Evolutionary conservation across 139 green algal genomes (phyloP).

Genomic region (Picochlorum sp.): DNA sequence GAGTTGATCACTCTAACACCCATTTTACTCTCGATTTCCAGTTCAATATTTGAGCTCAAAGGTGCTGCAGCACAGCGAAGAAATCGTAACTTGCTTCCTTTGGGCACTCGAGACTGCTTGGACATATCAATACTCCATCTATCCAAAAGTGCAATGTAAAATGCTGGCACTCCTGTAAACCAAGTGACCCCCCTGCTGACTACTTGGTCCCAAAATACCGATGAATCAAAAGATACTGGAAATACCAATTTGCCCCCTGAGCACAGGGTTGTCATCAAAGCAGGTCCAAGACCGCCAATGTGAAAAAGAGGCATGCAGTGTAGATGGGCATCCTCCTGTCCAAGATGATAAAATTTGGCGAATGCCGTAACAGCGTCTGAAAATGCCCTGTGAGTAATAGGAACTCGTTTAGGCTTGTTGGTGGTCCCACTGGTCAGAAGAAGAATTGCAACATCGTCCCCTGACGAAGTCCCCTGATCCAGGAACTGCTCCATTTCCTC

Average conservation of each 20-base stretch:
- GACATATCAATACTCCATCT: neutral
- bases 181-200: constrained; percentile 51
- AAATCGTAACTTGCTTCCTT: neutral
- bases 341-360: constrained; percentile 63
- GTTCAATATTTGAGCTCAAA: constrained; percentile 1
- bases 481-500: neutral
- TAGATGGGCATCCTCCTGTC: constrained; percentile 42
- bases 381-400: constrained; percentile 71
- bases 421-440: constrained; percentile 87
- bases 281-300: constrained; percentile 78
- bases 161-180: constrained; percentile 52
- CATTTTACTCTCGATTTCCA: neutral
- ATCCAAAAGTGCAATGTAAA: constrained; percentile 7
- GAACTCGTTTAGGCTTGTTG: constrained; percentile 73
- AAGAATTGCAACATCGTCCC: constrained; percentile 59
- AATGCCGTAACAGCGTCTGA: constrained; percentile 61
- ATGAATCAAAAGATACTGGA: constrained; percentile 52
- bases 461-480: neutral
- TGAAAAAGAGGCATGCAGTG: constrained; percentile 87
- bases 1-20: neutral
- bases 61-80: neutral
- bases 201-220: constrained; percentile 61
- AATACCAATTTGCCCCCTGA: constrained; percentile 52
- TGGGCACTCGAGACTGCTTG: neutral
- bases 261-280: constrained; percentile 58